These are phyloP conservation scores for Corniculantispora saksenae DNA, from an alignment of 2,329 filamentous ascomycete species.

Conservation along the genomic window DNA sequence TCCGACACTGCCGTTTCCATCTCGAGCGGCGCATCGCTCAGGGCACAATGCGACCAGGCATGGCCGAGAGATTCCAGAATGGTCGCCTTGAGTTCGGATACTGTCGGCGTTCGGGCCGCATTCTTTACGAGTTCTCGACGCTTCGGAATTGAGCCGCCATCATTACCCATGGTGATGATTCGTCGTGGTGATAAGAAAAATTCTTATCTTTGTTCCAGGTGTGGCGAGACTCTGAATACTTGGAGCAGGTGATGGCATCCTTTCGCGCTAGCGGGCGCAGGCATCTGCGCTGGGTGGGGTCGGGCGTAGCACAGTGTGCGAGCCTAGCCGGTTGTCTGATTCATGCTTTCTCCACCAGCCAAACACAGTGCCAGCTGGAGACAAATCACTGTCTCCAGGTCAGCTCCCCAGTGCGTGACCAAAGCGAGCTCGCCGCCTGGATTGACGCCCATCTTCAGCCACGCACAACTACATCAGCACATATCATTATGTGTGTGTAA, in stretches of 20 bases:
- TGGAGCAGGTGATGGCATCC: not conserved
- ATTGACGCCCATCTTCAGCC: conserved; percentile 1
- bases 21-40: conserved; percentile 76
- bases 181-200: conserved; percentile 18
- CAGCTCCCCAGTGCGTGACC: not conserved
- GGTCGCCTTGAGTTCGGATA: conserved; percentile 85
- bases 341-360: not conserved
- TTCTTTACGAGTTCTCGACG: conserved; percentile 95
- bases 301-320: conserved; percentile 7
- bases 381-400: not conserved
- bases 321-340: not conserved
- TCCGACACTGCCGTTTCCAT: conserved; percentile 78
- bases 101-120: conserved; percentile 78
- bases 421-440: not conserved
- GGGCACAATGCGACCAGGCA: conserved; percentile 81
- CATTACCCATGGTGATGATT: conserved; percentile 76
- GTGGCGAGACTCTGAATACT: not conserved
- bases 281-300: conserved; percentile 8
- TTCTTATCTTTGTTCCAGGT: not conserved
- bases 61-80: conserved; percentile 83
- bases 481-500: conserved; percentile 4
- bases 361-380: not conserved
- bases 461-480: conserved; percentile 3
- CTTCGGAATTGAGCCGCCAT: conserved; percentile 94
- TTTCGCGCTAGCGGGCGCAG: conserved; percentile 1